phyloP scores from a whole-genome alignment of 1,284 basidiomycete species.

The Ganoderma meredithae region DNA sequence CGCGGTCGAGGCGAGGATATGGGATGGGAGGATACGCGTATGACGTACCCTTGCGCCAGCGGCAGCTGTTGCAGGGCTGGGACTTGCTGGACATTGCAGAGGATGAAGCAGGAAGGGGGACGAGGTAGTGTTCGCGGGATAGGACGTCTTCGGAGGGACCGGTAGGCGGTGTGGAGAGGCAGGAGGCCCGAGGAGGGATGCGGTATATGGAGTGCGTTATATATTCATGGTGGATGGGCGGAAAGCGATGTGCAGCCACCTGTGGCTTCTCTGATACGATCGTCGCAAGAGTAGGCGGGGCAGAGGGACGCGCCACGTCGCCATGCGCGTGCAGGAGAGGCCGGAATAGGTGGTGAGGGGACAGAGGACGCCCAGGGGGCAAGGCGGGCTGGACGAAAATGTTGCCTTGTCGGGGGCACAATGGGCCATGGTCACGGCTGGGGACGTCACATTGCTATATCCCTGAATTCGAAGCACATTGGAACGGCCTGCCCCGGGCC shows the following conservation, averaged over 20 bases:
- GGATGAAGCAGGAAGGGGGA: neutral
- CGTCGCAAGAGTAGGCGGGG: conserved; percentile 1
- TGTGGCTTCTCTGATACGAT: conserved; percentile 23
- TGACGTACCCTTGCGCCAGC: conserved; percentile 22
- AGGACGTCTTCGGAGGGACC: neutral
- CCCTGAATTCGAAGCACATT: neutral
- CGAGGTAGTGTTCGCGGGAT: neutral
- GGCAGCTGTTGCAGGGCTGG: conserved; percentile 16
- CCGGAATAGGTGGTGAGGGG: neutral
- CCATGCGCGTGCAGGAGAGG: neutral
- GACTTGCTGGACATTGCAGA: neutral
- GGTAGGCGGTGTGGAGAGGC: neutral
- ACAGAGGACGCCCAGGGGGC: neutral
- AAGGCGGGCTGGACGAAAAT: neutral
- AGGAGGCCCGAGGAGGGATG: neutral
- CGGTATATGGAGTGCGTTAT: neutral
- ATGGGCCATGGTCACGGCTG: neutral
- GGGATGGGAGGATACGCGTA: neutral
- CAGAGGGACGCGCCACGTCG: neutral
- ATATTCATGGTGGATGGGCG: conserved; percentile 13
- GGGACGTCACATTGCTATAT: neutral
- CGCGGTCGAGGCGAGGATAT: no score
- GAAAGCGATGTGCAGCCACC: neutral
- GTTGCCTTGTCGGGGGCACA: neutral
- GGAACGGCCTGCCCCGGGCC: neutral